Conservation (phyloP, 2,329 filamentous ascomycete species). For the Ophiostoma montium region DNA sequence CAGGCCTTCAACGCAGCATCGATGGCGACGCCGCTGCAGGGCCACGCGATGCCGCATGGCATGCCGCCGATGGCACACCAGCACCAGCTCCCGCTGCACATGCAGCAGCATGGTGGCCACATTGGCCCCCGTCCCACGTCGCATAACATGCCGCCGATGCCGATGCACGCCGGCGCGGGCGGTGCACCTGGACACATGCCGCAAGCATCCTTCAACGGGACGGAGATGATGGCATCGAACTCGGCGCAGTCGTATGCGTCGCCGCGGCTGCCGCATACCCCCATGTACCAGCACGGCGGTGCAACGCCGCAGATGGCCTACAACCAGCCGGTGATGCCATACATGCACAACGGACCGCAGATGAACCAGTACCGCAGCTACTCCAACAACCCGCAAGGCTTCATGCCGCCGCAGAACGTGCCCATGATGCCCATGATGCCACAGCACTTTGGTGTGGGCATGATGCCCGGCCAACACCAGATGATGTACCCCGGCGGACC, state of each 20-base stretch:
- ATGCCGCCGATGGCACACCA: slow-evolving; percentile 66
- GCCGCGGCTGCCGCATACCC: slow-evolving; percentile 58
- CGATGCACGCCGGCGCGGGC: slow-evolving; percentile 45
- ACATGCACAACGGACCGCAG: slow-evolving; percentile 55
- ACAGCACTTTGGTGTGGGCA: slow-evolving; percentile 60
- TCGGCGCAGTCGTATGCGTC: slow-evolving; percentile 77
- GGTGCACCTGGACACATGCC: slow-evolving; percentile 51
- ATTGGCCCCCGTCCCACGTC: slow-evolving; percentile 55
- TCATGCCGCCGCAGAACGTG: slow-evolving; percentile 53
- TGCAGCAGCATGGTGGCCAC: slow-evolving; percentile 57
- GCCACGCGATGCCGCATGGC: slow-evolving; percentile 47
- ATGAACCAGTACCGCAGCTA: slow-evolving; percentile 58
- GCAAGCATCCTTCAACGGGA: slow-evolving; percentile 50
- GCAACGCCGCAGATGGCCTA: slow-evolving; percentile 58
- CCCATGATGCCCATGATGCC: slow-evolving; percentile 79
- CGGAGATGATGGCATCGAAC: slow-evolving; percentile 75
- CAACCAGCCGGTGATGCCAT: slow-evolving; percentile 54
- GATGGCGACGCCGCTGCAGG: slow-evolving; percentile 44
- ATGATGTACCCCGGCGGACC: slow-evolving; percentile 68
- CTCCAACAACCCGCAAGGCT: slow-evolving; percentile 60
- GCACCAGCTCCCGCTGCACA: slow-evolving; percentile 67
- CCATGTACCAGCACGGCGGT: slow-evolving; percentile 56
- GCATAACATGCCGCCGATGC: slow-evolving; percentile 58
- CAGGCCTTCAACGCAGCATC: slow-evolving; percentile 32
- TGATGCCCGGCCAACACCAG: slow-evolving; percentile 50